Conservation (phyloP, 2,329 filamentous ascomycete species). For the Neopestalotiopsis rosae region DNA sequence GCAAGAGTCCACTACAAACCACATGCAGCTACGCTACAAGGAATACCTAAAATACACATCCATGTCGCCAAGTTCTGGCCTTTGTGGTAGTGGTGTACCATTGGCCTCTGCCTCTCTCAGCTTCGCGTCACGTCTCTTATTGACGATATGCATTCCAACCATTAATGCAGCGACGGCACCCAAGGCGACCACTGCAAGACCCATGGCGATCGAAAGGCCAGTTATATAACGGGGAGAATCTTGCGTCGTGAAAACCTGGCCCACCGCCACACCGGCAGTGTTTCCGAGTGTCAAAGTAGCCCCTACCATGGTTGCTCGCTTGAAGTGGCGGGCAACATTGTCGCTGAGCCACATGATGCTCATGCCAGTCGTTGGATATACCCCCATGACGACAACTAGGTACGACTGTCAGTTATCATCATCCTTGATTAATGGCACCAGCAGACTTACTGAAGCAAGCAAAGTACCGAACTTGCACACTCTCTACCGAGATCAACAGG, state of each 20-base stretch:
- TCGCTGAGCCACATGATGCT: slow-evolving; percentile 54
- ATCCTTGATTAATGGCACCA: background rate
- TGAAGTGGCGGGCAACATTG: slow-evolving; percentile 52
- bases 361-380: slow-evolving; percentile 36
- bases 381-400: slow-evolving; percentile 30
- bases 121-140: slow-evolving; percentile 31
- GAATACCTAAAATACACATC: slow-evolving; percentile 34
- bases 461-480: slow-evolving; percentile 33
- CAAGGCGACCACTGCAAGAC: slow-evolving; percentile 31
- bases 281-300: slow-evolving; percentile 53
- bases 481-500: slow-evolving; percentile 34
- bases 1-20: background rate
- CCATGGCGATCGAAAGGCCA: slow-evolving; percentile 36
- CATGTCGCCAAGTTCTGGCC: slow-evolving; percentile 33
- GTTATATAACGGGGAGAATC: slow-evolving; percentile 36
- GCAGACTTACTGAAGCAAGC: slow-evolving; percentile 27
- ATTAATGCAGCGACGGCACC: slow-evolving; percentile 32
- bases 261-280: slow-evolving; percentile 51
- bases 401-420: background rate
- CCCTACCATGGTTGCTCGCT: slow-evolving; percentile 51
- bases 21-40: slow-evolving; percentile 10
- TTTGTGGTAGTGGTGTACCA: slow-evolving; percentile 26
- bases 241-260: slow-evolving; percentile 46
- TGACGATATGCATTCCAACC: slow-evolving; percentile 32
- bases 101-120: slow-evolving; percentile 28